Percentiles rank a stretch among this genome's conserved stretches.
Evolutionary conservation across 352 stramenopile species (phyloP).

Genomic region (Pythium sp.): DNA sequence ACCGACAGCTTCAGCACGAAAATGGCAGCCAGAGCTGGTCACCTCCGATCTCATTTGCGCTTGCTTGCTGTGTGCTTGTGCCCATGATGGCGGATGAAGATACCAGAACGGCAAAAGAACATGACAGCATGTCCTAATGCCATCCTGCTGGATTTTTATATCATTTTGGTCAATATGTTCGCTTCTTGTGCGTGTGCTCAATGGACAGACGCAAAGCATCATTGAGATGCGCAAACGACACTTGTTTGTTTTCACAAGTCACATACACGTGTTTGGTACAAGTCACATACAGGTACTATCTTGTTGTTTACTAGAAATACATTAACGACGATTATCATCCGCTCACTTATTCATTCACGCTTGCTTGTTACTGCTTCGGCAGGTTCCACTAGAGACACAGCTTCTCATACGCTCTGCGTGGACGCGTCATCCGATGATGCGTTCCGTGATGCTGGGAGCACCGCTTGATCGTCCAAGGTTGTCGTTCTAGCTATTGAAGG

Average conservation of each 20-base stretch:
- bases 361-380: background rate
- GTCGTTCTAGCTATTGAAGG: background rate
- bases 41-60: background rate
- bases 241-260: background rate
- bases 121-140: no score
- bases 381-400: background rate
- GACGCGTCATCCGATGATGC: background rate
- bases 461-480: background rate
- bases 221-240: background rate
- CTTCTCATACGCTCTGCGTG: slow-evolving; percentile 1
- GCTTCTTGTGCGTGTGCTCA: background rate
- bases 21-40: background rate
- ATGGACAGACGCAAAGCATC: background rate
- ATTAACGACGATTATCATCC: background rate
- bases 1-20: background rate
- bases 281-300: background rate
- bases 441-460: background rate
- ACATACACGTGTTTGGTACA: background rate
- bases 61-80: background rate
- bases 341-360: background rate
- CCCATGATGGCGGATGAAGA: no score
- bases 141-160: background rate
- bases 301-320: background rate
- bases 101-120: background rate
- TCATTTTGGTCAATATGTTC: background rate